phyloP scores from a whole-genome alignment of 1,284 basidiomycete genomes.

The Ganoderma lucidum region DNA sequence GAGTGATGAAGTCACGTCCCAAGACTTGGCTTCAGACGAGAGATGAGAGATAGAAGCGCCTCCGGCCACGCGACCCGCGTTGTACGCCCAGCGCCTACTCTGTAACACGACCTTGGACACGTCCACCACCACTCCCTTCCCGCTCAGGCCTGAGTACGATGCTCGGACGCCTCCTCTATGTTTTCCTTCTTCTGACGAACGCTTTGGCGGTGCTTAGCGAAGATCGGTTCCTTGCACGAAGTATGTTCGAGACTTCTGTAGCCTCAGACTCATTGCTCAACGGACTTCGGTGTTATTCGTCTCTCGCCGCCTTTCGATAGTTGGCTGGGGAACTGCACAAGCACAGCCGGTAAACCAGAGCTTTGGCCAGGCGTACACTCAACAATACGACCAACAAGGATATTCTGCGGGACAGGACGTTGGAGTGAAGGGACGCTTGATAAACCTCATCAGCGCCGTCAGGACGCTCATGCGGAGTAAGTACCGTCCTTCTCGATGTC shows the following conservation, averaged over 20 bases:
- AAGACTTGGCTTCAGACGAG: conserved; percentile 16
- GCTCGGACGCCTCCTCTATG: conserved; percentile 77
- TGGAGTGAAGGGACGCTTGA: conserved; percentile 85
- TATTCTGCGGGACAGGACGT: conserved; percentile 66
- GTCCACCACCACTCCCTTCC: conserved; percentile 27
- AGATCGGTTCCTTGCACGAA: conserved; percentile 92
- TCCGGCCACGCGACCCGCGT: conserved; percentile 21
- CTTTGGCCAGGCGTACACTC: conserved; percentile 74
- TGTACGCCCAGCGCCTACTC: conserved; percentile 14
- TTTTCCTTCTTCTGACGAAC: conserved; percentile 86
- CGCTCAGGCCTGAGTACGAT: conserved; percentile 36
- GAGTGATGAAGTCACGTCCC: conserved; percentile 18
- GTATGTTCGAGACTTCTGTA: conserved; percentile 57
- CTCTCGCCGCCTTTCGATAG: conserved; percentile 49
- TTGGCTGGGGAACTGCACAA: conserved; percentile 90
- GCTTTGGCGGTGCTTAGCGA: conserved; percentile 95
- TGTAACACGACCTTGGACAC: conserved; percentile 27
- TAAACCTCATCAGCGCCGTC: conserved; percentile 94
- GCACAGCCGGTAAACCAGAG: conserved; percentile 60
- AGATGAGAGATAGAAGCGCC: conserved; percentile 19
- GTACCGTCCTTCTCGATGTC: conserved; percentile 33
- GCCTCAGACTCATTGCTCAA: conserved; percentile 1
- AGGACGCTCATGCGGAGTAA: conserved; percentile 94
- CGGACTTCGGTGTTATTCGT: conserved; percentile 21
- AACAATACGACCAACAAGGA: conserved; percentile 71